These are phyloP conservation scores for Rhododendron molle DNA, from an alignment of 148 eudicot species.

Conservation along the genomic window DNA sequence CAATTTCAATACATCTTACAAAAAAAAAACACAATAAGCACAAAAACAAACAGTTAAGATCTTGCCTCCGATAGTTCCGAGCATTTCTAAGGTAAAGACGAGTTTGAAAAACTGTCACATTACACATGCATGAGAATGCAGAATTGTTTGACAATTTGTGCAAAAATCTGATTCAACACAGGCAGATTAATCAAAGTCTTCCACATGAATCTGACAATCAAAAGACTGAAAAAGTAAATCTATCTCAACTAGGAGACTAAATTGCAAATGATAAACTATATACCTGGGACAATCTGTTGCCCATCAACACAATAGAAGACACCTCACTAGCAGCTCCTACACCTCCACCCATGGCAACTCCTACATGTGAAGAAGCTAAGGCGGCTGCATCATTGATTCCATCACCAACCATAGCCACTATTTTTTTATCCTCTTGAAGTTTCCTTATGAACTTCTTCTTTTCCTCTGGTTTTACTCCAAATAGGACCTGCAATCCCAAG, in stretches of 20 bases:
- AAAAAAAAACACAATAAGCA: background rate
- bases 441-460: constrained; percentile 61
- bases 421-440: constrained; percentile 67
- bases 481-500: constrained; percentile 39
- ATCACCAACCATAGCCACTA: constrained; percentile 98
- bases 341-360: constrained; percentile 87
- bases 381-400: constrained; percentile 99
- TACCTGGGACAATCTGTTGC: constrained; percentile 77
- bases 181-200: background rate
- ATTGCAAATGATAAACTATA: background rate
- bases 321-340: constrained; percentile 99
- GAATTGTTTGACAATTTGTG: constrained; percentile 4
- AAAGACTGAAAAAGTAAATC: background rate
- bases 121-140: background rate
- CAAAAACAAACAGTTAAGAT: background rate
- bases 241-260: background rate
- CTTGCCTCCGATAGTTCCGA: background rate
- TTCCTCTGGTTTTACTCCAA: constrained; percentile 81
- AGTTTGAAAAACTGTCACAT: constrained; percentile 1
- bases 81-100: background rate
- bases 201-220: background rate
- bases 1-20: background rate
- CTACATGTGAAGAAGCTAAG: constrained; percentile 85
- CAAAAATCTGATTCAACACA: background rate
- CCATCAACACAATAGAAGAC: constrained; percentile 85